Conservation (phyloP, 2,329 filamentous ascomycete genomes). For the Seiridium unicorne region DNA sequence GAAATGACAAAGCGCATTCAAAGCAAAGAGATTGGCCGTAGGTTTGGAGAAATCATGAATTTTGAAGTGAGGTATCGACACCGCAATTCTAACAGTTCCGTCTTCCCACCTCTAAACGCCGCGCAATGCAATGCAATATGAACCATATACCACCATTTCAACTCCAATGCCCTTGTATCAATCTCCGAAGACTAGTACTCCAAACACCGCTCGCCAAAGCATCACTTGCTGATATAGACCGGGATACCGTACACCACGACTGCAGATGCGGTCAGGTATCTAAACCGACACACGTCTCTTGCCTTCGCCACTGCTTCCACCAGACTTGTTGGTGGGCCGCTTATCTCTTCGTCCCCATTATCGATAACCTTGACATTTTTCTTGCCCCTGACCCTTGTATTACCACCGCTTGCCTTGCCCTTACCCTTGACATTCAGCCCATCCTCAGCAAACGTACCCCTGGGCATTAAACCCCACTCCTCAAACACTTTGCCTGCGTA, state of each 20-base stretch:
- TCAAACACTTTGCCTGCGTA: slow-evolving; percentile 79
- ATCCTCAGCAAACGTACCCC: slow-evolving; percentile 42
- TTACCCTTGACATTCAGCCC: slow-evolving; percentile 14
- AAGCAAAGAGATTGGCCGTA: no score
- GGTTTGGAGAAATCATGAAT: no score
- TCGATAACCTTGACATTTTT: slow-evolving; percentile 27
- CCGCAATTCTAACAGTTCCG: no score
- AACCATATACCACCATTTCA: no score
- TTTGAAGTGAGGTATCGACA: no score
- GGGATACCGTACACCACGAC: slow-evolving; percentile 95
- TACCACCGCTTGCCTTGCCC: slow-evolving; percentile 20
- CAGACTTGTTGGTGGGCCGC: slow-evolving; percentile 50
- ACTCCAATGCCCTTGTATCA: no score
- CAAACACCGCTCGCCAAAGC: no score
- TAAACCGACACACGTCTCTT: slow-evolving; percentile 77
- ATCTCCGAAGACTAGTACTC: no score
- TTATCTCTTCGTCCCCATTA: slow-evolving; percentile 18
- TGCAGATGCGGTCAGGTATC: slow-evolving; percentile 89
- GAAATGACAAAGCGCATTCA: no score
- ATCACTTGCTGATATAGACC: slow-evolving; percentile 63
- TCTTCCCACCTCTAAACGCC: no score
- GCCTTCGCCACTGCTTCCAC: slow-evolving; percentile 80
- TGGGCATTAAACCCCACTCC: slow-evolving; percentile 74
- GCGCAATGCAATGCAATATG: no score
- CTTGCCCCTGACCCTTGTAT: slow-evolving; percentile 22